phyloP scores from a whole-genome alignment of 495 filamentous ascomycete species.

The Penicillium cinerascens region DNA sequence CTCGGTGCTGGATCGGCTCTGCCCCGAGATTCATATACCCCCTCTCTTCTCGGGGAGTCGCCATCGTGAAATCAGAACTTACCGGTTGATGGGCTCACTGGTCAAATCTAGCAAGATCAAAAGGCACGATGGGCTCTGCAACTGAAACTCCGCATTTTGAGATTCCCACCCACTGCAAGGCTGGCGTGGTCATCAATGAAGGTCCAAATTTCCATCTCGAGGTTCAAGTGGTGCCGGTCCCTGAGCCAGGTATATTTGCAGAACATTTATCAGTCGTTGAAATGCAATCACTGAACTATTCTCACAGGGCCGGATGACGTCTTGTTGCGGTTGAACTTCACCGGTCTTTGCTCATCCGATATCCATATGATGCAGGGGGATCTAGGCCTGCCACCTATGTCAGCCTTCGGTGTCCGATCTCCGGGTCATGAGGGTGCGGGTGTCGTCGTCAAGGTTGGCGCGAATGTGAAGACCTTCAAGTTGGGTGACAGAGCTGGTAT shows the following conservation, averaged over 20 bases:
- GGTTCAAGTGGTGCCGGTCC: conserved; percentile 51
- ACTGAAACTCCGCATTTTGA: conserved; percentile 15
- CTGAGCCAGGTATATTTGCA: conserved; percentile 41
- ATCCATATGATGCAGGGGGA: conserved; percentile 48
- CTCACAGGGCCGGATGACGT: conserved; percentile 43
- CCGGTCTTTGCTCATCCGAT: conserved; percentile 48
- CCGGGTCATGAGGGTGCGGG: conserved; percentile 58
- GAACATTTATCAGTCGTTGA: neutral
- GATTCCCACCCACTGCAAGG: conserved; percentile 52
- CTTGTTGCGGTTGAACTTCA: conserved; percentile 45
- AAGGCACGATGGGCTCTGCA: conserved; percentile 2
- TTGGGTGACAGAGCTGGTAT: conserved; percentile 58
- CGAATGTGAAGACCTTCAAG: conserved; percentile 50
- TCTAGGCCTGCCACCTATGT: conserved; percentile 46
- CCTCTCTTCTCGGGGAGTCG: neutral
- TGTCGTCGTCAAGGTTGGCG: conserved; percentile 50
- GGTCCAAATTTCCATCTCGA: conserved; percentile 51
- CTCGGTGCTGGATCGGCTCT: conserved; percentile 9
- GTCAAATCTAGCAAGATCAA: neutral
- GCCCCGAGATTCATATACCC: neutral
- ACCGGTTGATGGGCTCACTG: no score
- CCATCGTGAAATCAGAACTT: neutral
- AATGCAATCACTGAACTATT: neutral
- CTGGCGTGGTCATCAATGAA: conserved; percentile 52
- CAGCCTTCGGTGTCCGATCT: conserved; percentile 41